Base-by-base conservation (phyloP, 495 filamentous ascomycete species). In the Evernia prunastri region DNA sequence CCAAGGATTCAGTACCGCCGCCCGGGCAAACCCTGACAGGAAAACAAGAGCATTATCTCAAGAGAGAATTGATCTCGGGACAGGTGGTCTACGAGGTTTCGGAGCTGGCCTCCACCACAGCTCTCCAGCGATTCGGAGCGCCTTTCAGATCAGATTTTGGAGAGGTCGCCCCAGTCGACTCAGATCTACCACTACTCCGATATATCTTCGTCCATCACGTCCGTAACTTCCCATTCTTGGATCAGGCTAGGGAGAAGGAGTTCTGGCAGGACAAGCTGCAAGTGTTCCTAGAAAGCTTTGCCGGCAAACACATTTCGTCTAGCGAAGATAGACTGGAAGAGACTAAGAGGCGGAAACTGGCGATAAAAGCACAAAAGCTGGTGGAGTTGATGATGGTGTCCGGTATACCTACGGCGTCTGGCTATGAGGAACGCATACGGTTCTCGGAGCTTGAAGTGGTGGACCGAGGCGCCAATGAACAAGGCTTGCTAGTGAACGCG, bases 371-470 rank as follows among this genome's bases (percentile, higher is more conserved):
- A 36, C 86, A 91, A 72, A 98, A 98, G 79, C 76, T 98, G 59
- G 88, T 98, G 36, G 94, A 97, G 77, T 79, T 98, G 63, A 97
- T 98, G 94, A 96, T 98, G 92, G 95, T 97, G 23, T 96, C 91
- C 6, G 94, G 95, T 7, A 87, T 98, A 56, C 92, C 89, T 27
- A 98, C 94, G 3, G 91, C 94, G 20, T 96, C 92, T 23, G 94
- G 94, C 4, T 98, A 97, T 70, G 94, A 98, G 75, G 94, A 98
- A 73, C 84, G 94, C 23, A 96, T 98, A 67, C 83, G 91, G 43
- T 98, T 98, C 71, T 89, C 92, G 0, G 94, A 98, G 76, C 87
- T 98, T 74, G 94, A 97, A 72, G 89, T 97, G 25, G 91, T 97
- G 23, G 94, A 98, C 66, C 83, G 91, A 47, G 89, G 92, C 27